Evolutionary conservation across 495 filamentous ascomycete species (phyloP), one percentile per base, ranked within the genome.

Genomic region (Cryomyces antarcticus): DNA sequence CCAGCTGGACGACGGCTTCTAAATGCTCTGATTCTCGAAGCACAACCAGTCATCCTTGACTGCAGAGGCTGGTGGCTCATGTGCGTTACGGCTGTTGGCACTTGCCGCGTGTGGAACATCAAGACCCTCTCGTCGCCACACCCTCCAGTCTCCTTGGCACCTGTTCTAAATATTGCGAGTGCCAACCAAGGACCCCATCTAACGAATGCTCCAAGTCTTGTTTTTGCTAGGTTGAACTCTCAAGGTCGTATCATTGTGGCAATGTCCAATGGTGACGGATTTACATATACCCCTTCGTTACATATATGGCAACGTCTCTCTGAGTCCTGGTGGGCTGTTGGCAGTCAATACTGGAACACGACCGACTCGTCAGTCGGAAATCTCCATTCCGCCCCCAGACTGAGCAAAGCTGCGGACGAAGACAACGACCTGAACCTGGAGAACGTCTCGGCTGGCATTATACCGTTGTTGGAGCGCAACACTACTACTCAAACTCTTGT

Each of bases 331-430:
- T 99, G 92, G 89, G 87, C 89, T 3, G 83, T 95, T 0, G 88
- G 87, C 24, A 88, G 80, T 54, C 89, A 96, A 57, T 96, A 96
- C 57, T 96, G 92, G 89, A 93, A 93, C 60, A 82, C 80, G n/a
- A 85, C 83, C 31, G 87, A 62, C 39, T 52, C 54, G 3, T 52
- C 50, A 5, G 52, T 59, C 28, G 73, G 78, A 45, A 82, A 84
- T 41, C 56, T 92, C 6, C 77, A 84, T 39, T 73, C 81, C 0
- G 76, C 78, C 2, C 40, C 48, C 11, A 49, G 53, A 37, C 58
- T 61, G 30, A 50, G 48, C 38, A 62, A 61, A 24, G 50, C 42
- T 0, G 52, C 53, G 35, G 57, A 56, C 4, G 66, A 63, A 9
- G 66, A 70, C 30, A 69, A 72, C 31, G 62, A 65, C 4, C 61